Evolutionary conservation across 805 yeast genomes (phyloP), one percentile per base, ranked within the genome.

Genomic region (Blastobotrys chiropterorum): DNA sequence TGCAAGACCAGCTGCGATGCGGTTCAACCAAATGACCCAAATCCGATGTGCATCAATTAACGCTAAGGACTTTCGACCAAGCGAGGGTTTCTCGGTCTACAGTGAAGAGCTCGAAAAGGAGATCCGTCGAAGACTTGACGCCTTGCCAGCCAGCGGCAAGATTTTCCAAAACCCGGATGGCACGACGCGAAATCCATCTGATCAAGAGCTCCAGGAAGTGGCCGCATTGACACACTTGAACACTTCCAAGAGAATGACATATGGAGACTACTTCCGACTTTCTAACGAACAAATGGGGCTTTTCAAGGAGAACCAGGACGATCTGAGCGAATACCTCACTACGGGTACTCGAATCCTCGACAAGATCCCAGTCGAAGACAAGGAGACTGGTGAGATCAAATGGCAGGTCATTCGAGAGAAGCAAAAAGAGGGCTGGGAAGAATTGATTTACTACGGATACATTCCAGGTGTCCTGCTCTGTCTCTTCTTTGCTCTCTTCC

Each of bases 371-470:
- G 86, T 80, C 66, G 86, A 83, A 69, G 94, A 85, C 68, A 82
- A 85, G 43, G 73, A 81, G 40, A 82, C 87, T 15, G 95, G 95
- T 38, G 85, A 82, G 62, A 78, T 86, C 61, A 81, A 82, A 62
- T 87, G 94, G 95, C 78, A 81, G 61, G 71, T 86, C 52, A 81
- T 88, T 45, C 77, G 94, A 56, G 89, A 81, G 64, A 79, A 83
- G 50, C 81, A 78, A 61, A 82, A 81, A 64, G 95, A 87, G 71
- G 95, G 95, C 47, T 87, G 95, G 95, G 95, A 88, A 66, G 73
- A 74, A 57, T 74, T 86, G 51, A 81, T 83, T 61, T 86, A 83
- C 71, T 83, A 78, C 67, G 72, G 83, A 51, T 85, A 84, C 58
- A 77, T 87, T 53, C 96, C 96, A 16, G 81, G 82, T 21, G 73